Evolutionary conservation across 2,329 filamentous ascomycete species (phyloP), one percentile per base, ranked within the genome.

Genomic region (Xylariaceae sp.): DNA sequence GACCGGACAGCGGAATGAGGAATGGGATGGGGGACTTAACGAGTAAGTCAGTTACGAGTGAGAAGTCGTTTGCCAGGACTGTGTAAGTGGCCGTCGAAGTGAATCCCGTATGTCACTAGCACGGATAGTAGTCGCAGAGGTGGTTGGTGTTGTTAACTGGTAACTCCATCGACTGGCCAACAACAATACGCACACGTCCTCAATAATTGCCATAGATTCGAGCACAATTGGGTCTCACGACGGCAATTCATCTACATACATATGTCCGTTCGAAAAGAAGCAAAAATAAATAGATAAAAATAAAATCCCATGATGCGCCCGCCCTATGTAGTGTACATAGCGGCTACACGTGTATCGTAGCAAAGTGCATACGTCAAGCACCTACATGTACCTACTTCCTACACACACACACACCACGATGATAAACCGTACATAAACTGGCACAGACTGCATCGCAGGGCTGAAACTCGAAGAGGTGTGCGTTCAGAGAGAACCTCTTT

Each of bases 391-490:
- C 37, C 37, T 9, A 42, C 37, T 42, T 9, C 37, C 4, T 42
- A 42, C 37, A 42, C 37, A 42, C 37, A 30, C 37, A 8, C 37
- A 11, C 10, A 7, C 37, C 3, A 13, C 37, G 11, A 10, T n/a
- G 42, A 15, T 11, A 45, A 44, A 35, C 18, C 11, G 49, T 35
- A 39, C 48, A 53, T 47, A 42, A 42, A 42, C 37, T 42, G 37
- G 9, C 37, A 15, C 47, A 51, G 53, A 56, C 56, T 53, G 58
- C 61, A 53, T 56, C 58, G 51, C 61, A 63, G 61, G 61, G 58
- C 61, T 63, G 61, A 57, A 62, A 55, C 18, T 52, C 37, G 9
- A 58, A 58, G 47, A 54, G 51, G 56, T 56, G 55, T 63, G 47
- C 53, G 53, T 61, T 55, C 23, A 5, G 23, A 30, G 35, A 42